A percentile compares a stretch with the other conserved stretches of the same genome.
phyloP scores from a whole-genome alignment of 192 early-diverging fungal species.

The Fimicolochytrium jonesii region DNA sequence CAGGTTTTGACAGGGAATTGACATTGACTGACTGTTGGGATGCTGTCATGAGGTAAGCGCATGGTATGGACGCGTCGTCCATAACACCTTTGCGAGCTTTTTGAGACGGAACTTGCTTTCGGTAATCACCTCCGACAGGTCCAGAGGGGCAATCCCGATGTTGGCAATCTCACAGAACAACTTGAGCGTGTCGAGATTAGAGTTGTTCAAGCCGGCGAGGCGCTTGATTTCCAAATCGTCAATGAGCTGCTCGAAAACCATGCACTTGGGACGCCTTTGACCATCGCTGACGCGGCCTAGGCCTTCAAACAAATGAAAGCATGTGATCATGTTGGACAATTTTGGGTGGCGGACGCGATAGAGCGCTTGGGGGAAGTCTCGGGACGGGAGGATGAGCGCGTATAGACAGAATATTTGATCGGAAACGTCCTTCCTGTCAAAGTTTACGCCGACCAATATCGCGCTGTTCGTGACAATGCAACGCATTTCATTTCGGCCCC shows the following conservation, averaged over 20 bases:
- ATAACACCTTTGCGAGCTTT: too few relatives aligned
- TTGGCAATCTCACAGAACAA: too few relatives aligned
- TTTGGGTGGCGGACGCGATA: conserved; percentile 24
- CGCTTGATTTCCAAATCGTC: conserved; percentile 16
- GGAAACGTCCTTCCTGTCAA: conserved; percentile 7
- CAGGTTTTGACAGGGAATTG: too few relatives aligned
- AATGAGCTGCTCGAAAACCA: conserved; percentile 4
- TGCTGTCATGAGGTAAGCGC: too few relatives aligned
- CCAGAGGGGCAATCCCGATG: too few relatives aligned
- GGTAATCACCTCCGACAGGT: too few relatives aligned
- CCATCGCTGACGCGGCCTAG: neutral
- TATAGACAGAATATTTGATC: conserved; percentile 4
- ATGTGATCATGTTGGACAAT: neutral
- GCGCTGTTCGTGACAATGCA: conserved; percentile 15
- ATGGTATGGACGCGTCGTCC: too few relatives aligned
- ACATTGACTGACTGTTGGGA: too few relatives aligned
- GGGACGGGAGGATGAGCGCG: neutral
- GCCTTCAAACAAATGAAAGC: neutral
- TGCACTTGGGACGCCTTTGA: neutral
- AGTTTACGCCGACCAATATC: conserved; percentile 25
- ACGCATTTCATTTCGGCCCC: conserved; percentile 1
- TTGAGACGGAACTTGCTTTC: too few relatives aligned
- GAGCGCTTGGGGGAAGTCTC: conserved; percentile 17
- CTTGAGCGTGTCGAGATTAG: too few relatives aligned
- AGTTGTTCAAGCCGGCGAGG: conserved; percentile 1